These are phyloP conservation scores for Karstenula rhodostoma DNA, from an alignment of 2,329 filamentous ascomycete species.

Conservation along the genomic window DNA sequence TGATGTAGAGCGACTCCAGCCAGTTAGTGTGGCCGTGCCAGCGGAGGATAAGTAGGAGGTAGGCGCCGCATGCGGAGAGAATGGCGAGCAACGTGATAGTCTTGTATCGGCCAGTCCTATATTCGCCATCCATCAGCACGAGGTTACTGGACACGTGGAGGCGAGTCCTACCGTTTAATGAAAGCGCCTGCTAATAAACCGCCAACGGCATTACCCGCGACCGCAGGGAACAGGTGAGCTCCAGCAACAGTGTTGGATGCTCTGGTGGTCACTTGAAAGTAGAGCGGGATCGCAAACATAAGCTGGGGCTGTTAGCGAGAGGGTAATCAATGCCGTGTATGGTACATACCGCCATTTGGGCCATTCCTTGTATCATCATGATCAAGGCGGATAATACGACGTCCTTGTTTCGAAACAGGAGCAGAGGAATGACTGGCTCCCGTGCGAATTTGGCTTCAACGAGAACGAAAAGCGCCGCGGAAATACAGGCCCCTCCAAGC, in stretches of 20 bases:
- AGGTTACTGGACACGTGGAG: too few species aligned
- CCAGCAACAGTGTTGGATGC: constrained; percentile 65
- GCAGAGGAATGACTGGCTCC: constrained; percentile 68
- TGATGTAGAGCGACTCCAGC: constrained; percentile 18
- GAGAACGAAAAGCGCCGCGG: constrained; percentile 35
- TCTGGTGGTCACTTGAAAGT: constrained; percentile 69
- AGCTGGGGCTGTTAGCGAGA: constrained; percentile 44
- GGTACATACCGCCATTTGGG: constrained; percentile 63
- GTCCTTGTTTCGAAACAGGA: constrained; percentile 60
- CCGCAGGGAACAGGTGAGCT: constrained; percentile 69
- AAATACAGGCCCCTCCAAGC: constrained; percentile 41
- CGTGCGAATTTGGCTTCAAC: constrained; percentile 55
- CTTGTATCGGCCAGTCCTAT: constrained; percentile 23
- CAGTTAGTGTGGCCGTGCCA: constrained; percentile 21
- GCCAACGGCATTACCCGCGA: constrained; percentile 70
- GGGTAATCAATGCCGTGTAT: too few species aligned
- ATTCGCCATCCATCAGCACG: neutral
- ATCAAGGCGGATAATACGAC: constrained; percentile 64
- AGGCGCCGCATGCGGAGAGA: constrained; percentile 6
- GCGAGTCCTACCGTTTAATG: constrained; percentile 9
- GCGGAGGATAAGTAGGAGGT: constrained; percentile 16
- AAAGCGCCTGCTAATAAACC: constrained; percentile 42
- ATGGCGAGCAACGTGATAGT: constrained; percentile 11
- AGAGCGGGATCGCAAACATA: constrained; percentile 71
- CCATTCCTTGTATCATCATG: constrained; percentile 61